Evolutionary conservation across 371 early-diverging fungal genomes (phyloP), one percentile per base, ranked within the genome.

Genomic region (Zychaea mexicana): DNA sequence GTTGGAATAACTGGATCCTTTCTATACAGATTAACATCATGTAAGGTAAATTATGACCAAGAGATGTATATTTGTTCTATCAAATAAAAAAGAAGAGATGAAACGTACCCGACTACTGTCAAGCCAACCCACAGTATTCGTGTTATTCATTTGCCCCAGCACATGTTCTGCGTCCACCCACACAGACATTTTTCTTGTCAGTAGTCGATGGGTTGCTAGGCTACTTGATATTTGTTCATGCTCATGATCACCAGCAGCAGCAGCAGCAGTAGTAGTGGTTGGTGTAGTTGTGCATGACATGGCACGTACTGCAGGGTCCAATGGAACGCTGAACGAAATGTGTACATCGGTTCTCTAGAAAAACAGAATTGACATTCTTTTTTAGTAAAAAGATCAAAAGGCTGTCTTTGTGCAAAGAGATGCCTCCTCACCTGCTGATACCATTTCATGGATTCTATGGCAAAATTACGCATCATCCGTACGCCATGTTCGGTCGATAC

Each of bases 401-500:
- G n/a, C n/a, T n/a, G n/a, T n/a, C n/a, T n/a, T n/a, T n/a, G n/a
- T n/a, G n/a, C n/a, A n/a, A n/a, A n/a, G n/a, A 30, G 30, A 19
- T 10, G 2, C 1, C 15, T 8, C 8, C 17, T 19, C 56, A 63
- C 58, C 52, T 59, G 22, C 19, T 65, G 49, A 58, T 58, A 81
- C 79, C 81, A 86, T 19, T 69, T 28, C 2, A 31, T 32, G 0
- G 92, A 79, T 55, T 91, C 71, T 1, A 55, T 32, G 46, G 78
- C 70, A 75, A 97, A 96, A 76, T 96, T 97, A 12, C 56, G 15
- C 42, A 95, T 70, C 73, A 97, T 78, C 13, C 66, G 70, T 12
- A 64, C 52, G 2, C 98, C 98, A 66, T 85, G 69, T 63, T 93
- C 90, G 0, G 96, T 91, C 31, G 92, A 92, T 12, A 97, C 91